Evolutionary conservation across 805 yeast genomes (phyloP).

Genomic region (Dipodascopsis tothii): DNA sequence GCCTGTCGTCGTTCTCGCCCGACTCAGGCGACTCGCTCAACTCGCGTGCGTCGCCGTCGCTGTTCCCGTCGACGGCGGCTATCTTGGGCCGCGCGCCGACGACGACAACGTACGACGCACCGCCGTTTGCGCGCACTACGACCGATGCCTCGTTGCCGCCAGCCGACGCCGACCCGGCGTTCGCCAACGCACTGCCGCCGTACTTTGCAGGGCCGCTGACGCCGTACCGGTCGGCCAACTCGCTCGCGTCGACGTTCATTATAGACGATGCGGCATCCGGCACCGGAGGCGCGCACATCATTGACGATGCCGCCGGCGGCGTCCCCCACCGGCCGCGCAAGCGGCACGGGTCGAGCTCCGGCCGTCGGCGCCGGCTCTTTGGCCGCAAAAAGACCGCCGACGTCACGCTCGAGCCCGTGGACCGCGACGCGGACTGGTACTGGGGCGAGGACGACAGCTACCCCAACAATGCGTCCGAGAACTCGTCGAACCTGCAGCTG

Average conservation of each 20-base stretch:
- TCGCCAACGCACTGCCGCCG: neutral
- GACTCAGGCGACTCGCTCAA: too few relatives aligned
- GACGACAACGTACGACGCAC: too few relatives aligned
- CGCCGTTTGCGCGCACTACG: too few relatives aligned
- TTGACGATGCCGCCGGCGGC: conserved; percentile 12
- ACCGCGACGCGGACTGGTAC: neutral
- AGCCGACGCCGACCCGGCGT: neutral
- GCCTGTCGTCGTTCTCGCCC: too few relatives aligned
- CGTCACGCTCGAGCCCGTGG: too few relatives aligned
- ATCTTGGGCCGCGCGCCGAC: too few relatives aligned
- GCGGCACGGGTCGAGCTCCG: too few relatives aligned
- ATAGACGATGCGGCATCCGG: conserved; percentile 18
- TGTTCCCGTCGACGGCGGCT: too few relatives aligned
- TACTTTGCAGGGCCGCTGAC: neutral
- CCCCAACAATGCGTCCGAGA: neutral
- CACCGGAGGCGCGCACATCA: conserved; percentile 15
- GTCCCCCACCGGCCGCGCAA: conserved; percentile 2
- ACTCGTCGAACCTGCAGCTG: neutral
- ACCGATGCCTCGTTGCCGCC: too few relatives aligned
- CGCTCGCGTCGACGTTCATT: conserved; percentile 17
- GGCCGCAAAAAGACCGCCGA: too few relatives aligned
- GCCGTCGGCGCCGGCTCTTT: too few relatives aligned
- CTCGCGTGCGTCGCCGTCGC: too few relatives aligned
- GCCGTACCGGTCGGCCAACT: neutral
- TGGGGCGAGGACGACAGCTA: neutral